phyloP scores from a whole-genome alignment of 2,329 filamentous ascomycete genomes.

The Pseudogymnoascus sp. region DNA sequence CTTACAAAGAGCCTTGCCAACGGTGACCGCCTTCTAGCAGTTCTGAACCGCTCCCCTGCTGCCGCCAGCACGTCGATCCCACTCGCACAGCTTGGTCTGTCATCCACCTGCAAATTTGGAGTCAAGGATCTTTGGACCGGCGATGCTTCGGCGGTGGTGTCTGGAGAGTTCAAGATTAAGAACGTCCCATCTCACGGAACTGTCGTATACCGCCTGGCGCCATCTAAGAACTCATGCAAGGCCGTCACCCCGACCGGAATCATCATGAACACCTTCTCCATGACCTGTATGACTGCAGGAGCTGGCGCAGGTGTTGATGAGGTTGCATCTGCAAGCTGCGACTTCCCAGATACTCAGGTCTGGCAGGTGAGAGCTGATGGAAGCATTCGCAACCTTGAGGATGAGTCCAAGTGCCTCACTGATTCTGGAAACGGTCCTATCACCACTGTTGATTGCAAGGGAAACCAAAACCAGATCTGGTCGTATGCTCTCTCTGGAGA shows the following conservation, averaged over 20 bases:
- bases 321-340: constrained; percentile 32
- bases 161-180: constrained; percentile 27
- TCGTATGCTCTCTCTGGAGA: constrained; percentile 37
- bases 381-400: constrained; percentile 32
- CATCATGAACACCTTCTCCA: constrained; percentile 41
- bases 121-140: constrained; percentile 39
- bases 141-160: constrained; percentile 23
- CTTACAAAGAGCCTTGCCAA: constrained; percentile 36
- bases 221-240: constrained; percentile 20
- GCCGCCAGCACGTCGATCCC: constrained; percentile 27
- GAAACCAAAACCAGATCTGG: constrained; percentile 32
- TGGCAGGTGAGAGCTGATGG: constrained; percentile 33
- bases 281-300: constrained; percentile 32
- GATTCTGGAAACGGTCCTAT: constrained; percentile 26
- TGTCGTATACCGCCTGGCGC: constrained; percentile 34
- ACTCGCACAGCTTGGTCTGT: constrained; percentile 23
- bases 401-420: constrained; percentile 13
- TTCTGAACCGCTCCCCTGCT: constrained; percentile 36
- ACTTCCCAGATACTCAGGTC: constrained; percentile 34
- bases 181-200: constrained; percentile 30
- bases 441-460: constrained; percentile 19
- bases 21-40: constrained; percentile 38
- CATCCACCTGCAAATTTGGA: constrained; percentile 12
- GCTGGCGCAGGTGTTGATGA: constrained; percentile 19
- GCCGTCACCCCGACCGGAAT: constrained; percentile 36